Evolutionary conservation across 164 flowering plant genomes (phyloP), one percentile per base, ranked within the genome.

Genomic region (Magnolia kwangsiensis): DNA sequence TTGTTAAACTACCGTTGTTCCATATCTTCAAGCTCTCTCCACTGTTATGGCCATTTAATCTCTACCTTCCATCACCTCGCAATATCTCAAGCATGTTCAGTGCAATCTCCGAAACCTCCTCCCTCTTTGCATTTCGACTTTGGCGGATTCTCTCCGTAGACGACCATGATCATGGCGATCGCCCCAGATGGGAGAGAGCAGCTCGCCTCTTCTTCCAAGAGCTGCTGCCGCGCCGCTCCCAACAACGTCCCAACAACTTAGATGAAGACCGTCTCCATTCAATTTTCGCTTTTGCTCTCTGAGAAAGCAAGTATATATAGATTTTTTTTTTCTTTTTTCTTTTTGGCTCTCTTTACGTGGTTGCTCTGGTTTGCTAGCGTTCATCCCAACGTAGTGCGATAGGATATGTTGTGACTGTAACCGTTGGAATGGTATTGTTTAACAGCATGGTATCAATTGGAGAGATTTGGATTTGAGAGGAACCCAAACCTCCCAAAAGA

Each of bases 41-140:
- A 4, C 71, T 77, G 31, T 20, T 72, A 10, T 77, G 72, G 79
- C 76, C 76, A 6, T 77, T 77, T 51, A 72, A 77, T 67, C 79
- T 77, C 14, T 77, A 72, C 66, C 49, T 77, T 9, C 79, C 79
- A 51, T n/a, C 21, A 1, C 51, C 19, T 14, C 72, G 79, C 21
- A 29, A 72, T 19, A 66, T 77, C 9, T 45, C 72, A 16, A 55
- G 51, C 23, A 3, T 77, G 71, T 66, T 64, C 71, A 24, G n/a
- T 50, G 31, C 69, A 51, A 6, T 77, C 55, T 19, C 80, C 66
- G 14, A 51, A 29, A 31, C 71, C 24, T 51, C 66, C 27, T 51
- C 79, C 19, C 65, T 72, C 24, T 37, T 77, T 24, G 29, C 49
- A 20, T 77, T 72, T 37, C 71, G 79, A 13, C 72, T 72, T 14